phyloP scores from a whole-genome alignment of 768 basidiomycete genomes.

The Amanita rimosa region DNA sequence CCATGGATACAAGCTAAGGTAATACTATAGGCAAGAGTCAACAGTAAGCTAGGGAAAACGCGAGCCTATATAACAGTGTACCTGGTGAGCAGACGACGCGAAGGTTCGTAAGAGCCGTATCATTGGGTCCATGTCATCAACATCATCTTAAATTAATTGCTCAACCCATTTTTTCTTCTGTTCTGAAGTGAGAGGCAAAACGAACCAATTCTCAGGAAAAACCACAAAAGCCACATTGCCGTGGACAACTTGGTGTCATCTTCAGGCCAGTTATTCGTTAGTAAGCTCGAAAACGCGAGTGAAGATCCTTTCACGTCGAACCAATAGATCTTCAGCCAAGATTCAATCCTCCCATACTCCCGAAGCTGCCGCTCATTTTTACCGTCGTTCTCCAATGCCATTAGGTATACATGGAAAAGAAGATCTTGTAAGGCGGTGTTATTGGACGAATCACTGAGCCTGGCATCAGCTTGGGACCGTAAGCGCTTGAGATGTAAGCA shows the following conservation, averaged over 20 bases:
- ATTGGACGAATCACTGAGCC: constrained; percentile 12
- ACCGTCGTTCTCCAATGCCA: constrained; percentile 76
- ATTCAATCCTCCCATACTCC: constrained; percentile 51
- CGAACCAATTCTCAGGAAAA: constrained; percentile 52
- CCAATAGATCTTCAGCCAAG: constrained; percentile 60
- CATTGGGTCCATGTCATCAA: constrained; percentile 32
- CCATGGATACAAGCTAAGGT: constrained; percentile 48
- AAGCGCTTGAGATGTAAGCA: constrained; percentile 49
- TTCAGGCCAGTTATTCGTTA: constrained; percentile 43
- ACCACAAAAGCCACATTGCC: constrained; percentile 77
- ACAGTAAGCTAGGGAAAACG: constrained; percentile 3
- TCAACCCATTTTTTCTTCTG: not conserved
- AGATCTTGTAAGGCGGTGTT: constrained; percentile 28
- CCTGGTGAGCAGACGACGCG: constrained; percentile 58
- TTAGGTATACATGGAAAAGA: constrained; percentile 59
- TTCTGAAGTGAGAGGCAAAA: not conserved
- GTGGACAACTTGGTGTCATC: constrained; percentile 41
- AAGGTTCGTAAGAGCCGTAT: constrained; percentile 43
- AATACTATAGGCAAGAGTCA: constrained; percentile 34
- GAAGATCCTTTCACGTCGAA: constrained; percentile 51
- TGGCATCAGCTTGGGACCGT: constrained; percentile 30
- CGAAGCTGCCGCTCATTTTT: constrained; percentile 61
- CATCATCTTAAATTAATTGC: constrained; percentile 29
- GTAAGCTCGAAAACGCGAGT: constrained; percentile 27
- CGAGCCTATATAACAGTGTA: constrained; percentile 11